These are phyloP conservation scores for Filobasidium wieringae DNA, from an alignment of 768 basidiomycete genomes.

Conservation along the genomic window DNA sequence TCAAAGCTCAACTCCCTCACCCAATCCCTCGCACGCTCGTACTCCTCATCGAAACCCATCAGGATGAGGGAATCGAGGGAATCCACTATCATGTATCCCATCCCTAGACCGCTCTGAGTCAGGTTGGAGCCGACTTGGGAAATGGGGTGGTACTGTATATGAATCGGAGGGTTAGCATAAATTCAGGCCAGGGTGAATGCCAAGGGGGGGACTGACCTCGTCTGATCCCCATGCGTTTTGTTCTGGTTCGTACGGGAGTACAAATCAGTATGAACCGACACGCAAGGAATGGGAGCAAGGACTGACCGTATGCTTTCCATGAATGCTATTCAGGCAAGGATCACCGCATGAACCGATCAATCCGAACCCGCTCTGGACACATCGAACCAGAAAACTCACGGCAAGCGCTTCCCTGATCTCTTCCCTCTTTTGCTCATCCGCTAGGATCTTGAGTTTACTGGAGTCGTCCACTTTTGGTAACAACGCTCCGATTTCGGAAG, in stretches of 20 bases:
- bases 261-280: slow-evolving; percentile 15
- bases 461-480: not conserved
- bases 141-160: slow-evolving; percentile 65
- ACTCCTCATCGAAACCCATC: slow-evolving; percentile 72
- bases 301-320: slow-evolving; percentile 69
- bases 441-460: slow-evolving; percentile 32
- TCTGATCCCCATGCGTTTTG: slow-evolving; percentile 81
- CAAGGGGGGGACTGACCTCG: slow-evolving; percentile 36
- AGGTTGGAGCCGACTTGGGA: slow-evolving; percentile 63
- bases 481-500: not conserved
- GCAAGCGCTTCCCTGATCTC: slow-evolving; percentile 69
- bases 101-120: slow-evolving; percentile 51
- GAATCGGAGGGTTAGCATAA: not conserved
- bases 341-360: not conserved
- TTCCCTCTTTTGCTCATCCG: slow-evolving; percentile 54
- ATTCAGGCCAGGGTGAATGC: not conserved
- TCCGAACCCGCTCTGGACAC: not conserved
- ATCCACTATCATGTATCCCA: slow-evolving; percentile 82
- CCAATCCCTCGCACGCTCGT: slow-evolving; percentile 65
- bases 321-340: slow-evolving; percentile 64
- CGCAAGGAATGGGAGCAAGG: not conserved
- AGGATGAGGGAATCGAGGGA: slow-evolving; percentile 76
- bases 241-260: slow-evolving; percentile 45
- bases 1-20: slow-evolving; percentile 62
- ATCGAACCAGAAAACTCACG: slow-evolving; percentile 42